These are phyloP conservation scores for Leccinum disarticulatum DNA, from an alignment of 768 basidiomycete species.

Conservation along the genomic window DNA sequence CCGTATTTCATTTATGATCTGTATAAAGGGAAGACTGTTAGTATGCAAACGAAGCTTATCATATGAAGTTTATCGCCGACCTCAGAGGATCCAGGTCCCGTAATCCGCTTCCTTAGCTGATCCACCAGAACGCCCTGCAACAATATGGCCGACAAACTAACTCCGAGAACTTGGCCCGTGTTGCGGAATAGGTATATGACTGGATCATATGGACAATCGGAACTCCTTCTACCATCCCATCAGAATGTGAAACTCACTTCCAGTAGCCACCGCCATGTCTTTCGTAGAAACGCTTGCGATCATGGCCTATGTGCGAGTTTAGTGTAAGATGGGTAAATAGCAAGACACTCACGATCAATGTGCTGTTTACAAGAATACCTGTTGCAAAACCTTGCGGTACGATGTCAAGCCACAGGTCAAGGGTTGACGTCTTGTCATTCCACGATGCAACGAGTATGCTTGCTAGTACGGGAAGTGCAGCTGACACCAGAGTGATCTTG, in stretches of 20 bases:
- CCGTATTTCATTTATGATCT: slow-evolving; percentile 78
- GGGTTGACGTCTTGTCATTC: slow-evolving; percentile 56
- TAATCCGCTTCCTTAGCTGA: slow-evolving; percentile 72
- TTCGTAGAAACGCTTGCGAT: slow-evolving; percentile 77
- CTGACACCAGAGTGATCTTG: slow-evolving; percentile 17
- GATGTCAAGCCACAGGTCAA: slow-evolving; percentile 76
- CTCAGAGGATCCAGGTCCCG: slow-evolving; percentile 69
- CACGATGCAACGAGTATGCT: slow-evolving; percentile 63
- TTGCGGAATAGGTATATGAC: slow-evolving; percentile 93
- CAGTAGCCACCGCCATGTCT: slow-evolving; percentile 86
- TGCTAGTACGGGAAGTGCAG: slow-evolving; percentile 56
- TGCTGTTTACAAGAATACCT: slow-evolving; percentile 82
- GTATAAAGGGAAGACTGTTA: slow-evolving; percentile 24
- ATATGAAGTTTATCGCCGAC: slow-evolving; percentile 45
- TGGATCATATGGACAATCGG: slow-evolving; percentile 31
- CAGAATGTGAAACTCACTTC: slow-evolving; percentile 57
- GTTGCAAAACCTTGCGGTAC: slow-evolving; percentile 82
- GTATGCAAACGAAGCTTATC: slow-evolving; percentile 6
- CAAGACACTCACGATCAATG: slow-evolving; percentile 64
- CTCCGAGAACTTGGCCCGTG: slow-evolving; percentile 93
- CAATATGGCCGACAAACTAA: slow-evolving; percentile 82
- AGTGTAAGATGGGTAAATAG: slow-evolving; percentile 4
- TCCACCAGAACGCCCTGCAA: slow-evolving; percentile 75
- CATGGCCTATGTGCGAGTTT: slow-evolving; percentile 60
- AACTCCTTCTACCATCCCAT: not conserved